phyloP scores from a whole-genome alignment of 768 basidiomycete genomes.

The Clitopilus hobsonii region DNA sequence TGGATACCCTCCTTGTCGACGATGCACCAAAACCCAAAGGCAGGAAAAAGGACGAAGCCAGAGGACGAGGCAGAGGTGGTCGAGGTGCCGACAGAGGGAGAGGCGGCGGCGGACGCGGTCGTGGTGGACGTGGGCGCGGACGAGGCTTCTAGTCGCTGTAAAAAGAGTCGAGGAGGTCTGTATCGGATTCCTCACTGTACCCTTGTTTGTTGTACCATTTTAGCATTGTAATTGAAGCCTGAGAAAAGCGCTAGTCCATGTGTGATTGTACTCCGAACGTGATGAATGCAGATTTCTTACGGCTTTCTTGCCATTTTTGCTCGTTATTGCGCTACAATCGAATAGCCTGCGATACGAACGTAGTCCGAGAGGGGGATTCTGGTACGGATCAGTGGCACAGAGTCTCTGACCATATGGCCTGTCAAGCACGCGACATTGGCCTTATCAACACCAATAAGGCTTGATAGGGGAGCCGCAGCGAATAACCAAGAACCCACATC shows the following conservation, averaged over 20 bases:
- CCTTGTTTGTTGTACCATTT: not conserved
- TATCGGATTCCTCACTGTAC: not conserved
- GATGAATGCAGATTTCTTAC: no score
- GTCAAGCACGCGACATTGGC: constrained; percentile 5
- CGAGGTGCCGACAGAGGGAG: constrained; percentile 25
- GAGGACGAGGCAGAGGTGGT: constrained; percentile 52
- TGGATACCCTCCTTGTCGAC: constrained; percentile 96
- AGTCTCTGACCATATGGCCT: not conserved
- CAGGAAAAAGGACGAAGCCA: constrained; percentile 79
- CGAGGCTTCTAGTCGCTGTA: constrained; percentile 17
- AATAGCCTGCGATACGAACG: no score
- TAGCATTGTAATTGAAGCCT: not conserved
- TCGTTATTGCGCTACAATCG: no score
- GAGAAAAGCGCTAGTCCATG: not conserved
- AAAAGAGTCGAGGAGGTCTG: not conserved
- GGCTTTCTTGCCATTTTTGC: no score
- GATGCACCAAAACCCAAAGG: constrained; percentile 96
- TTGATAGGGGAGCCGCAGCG: not conserved
- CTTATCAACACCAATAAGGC: not conserved
- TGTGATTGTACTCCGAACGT: no score
- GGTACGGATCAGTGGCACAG: not conserved
- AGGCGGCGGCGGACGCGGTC: constrained; percentile 47
- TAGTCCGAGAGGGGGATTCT: no score
- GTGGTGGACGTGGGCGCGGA: constrained; percentile 40
- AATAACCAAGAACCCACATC: not conserved